Conservation (phyloP, 331 rosid genomes). For the Malus hybrid region DNA sequence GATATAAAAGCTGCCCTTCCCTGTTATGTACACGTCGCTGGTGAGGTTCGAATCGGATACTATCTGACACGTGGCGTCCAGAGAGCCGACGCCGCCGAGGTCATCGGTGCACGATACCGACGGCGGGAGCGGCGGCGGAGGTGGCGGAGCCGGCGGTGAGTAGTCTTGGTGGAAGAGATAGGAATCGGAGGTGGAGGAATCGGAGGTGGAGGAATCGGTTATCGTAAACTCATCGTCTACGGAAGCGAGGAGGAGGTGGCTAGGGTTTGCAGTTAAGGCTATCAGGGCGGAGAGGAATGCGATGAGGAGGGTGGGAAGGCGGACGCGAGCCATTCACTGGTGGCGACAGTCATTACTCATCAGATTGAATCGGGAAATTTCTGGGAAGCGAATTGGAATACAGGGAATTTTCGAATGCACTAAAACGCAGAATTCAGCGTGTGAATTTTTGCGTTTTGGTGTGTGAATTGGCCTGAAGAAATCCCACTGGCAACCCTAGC, state of each 20-base stretch:
- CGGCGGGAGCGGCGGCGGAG: slow-evolving; percentile 96
- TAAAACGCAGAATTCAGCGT: slow-evolving; percentile 21
- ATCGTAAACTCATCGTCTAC: slow-evolving; percentile 36
- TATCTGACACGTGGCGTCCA: slow-evolving; percentile 86
- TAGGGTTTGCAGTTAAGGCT: slow-evolving; percentile 13
- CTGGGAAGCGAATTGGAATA: slow-evolving; percentile 18
- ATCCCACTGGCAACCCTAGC: slow-evolving; percentile 55
- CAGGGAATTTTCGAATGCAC: slow-evolving; percentile 17
- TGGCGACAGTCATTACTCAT: slow-evolving; percentile 80
- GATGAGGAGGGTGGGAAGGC: slow-evolving; percentile 32
- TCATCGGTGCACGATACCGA: slow-evolving; percentile 81
- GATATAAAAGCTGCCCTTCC: slow-evolving; percentile 92
- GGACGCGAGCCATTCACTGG: slow-evolving; percentile 85
- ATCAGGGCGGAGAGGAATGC: slow-evolving; percentile 15
- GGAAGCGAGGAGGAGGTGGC: slow-evolving; percentile 25
- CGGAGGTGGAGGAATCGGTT: slow-evolving; percentile 4
- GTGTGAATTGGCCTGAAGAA: background rate
- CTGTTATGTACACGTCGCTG: slow-evolving; percentile 82
- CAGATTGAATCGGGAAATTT: slow-evolving; percentile 32
- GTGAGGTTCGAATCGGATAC: slow-evolving; percentile 73
- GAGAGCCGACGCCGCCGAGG: slow-evolving; percentile 80
- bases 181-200: slow-evolving; percentile 12
- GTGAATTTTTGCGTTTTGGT: background rate
- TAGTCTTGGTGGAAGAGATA: slow-evolving; percentile 81
- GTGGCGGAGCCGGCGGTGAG: slow-evolving; percentile 98